Conservation (phyloP, 352 stramenopile species). For the Globisporangium uncinulatum region DNA sequence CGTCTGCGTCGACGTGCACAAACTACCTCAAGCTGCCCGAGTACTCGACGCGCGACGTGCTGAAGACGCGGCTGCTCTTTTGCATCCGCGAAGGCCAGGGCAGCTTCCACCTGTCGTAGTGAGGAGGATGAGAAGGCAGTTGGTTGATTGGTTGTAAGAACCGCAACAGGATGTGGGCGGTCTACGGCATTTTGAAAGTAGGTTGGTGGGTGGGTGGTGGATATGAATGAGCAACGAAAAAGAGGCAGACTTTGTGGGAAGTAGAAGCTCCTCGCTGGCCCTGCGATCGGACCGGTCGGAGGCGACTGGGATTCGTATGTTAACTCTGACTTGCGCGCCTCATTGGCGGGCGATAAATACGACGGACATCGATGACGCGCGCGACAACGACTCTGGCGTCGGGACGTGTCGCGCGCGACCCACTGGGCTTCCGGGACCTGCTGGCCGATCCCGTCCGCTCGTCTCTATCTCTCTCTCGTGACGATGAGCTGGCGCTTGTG, state of each 20-base stretch:
- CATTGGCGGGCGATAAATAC: neutral
- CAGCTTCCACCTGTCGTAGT: slow-evolving; percentile 78
- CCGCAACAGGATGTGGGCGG: neutral
- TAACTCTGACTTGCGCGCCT: neutral
- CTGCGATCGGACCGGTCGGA: slow-evolving; percentile 12
- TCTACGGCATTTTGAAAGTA: no score
- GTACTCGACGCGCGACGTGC: slow-evolving; percentile 74
- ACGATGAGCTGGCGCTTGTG: no score
- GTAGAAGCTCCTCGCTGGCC: slow-evolving; percentile 1
- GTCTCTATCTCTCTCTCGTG: neutral
- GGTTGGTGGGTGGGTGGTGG: no score
- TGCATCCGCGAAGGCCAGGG: slow-evolving; percentile 84
- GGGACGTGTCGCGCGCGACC: neutral
- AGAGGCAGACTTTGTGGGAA: neutral
- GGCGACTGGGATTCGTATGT: neutral
- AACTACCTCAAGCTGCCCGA: slow-evolving; percentile 91
- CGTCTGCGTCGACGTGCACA: slow-evolving; percentile 86
- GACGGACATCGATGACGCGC: neutral
- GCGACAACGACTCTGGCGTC: neutral
- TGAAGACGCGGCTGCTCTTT: slow-evolving; percentile 69
- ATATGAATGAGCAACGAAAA: no score
- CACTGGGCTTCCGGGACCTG: slow-evolving; percentile 9
- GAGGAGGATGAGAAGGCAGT: neutral
- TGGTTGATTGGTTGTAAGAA: neutral
- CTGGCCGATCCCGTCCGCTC: slow-evolving; percentile 8